Conservation (phyloP, 768 basidiomycete species). For the Chalciporus sphaerocephalus region DNA sequence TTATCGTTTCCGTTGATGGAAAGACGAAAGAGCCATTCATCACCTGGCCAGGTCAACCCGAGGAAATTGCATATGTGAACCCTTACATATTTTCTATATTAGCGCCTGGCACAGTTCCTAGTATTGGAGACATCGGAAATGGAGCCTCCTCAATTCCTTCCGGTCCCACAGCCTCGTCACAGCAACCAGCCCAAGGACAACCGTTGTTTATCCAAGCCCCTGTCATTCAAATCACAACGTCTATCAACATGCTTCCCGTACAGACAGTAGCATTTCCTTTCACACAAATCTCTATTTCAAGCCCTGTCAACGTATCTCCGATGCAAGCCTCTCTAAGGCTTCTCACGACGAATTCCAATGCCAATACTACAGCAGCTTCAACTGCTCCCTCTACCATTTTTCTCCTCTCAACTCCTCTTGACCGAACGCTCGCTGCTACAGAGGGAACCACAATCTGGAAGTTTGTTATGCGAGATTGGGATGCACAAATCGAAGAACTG, state of each 20-base stretch:
- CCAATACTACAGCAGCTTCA: constrained; percentile 30
- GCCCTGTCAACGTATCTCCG: neutral
- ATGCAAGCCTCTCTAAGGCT: constrained; percentile 52
- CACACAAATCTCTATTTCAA: constrained; percentile 27
- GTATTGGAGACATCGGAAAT: constrained; percentile 20
- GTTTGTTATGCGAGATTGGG: constrained; percentile 67
- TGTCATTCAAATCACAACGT: constrained; percentile 67
- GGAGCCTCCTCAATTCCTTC: constrained; percentile 13
- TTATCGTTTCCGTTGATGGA: constrained; percentile 59
- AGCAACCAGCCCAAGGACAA: constrained; percentile 22
- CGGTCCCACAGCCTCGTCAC: constrained; percentile 9
- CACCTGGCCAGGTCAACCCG: constrained; percentile 76
- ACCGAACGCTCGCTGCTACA: constrained; percentile 55
- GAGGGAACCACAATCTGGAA: constrained; percentile 82
- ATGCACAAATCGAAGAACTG: constrained; percentile 81
- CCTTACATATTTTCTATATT: constrained; percentile 77
- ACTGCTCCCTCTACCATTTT: constrained; percentile 43
- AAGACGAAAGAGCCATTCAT: constrained; percentile 50
- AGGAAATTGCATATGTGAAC: constrained; percentile 70
- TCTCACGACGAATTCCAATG: constrained; percentile 38
- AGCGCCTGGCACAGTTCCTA: constrained; percentile 58
- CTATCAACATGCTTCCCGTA: constrained; percentile 54
- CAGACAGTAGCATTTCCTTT: constrained; percentile 69
- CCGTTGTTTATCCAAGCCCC: constrained; percentile 49
- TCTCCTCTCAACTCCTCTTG: constrained; percentile 69